Conservation (phyloP, 2,329 filamentous ascomycete genomes). For the Aspergillus felis region DNA sequence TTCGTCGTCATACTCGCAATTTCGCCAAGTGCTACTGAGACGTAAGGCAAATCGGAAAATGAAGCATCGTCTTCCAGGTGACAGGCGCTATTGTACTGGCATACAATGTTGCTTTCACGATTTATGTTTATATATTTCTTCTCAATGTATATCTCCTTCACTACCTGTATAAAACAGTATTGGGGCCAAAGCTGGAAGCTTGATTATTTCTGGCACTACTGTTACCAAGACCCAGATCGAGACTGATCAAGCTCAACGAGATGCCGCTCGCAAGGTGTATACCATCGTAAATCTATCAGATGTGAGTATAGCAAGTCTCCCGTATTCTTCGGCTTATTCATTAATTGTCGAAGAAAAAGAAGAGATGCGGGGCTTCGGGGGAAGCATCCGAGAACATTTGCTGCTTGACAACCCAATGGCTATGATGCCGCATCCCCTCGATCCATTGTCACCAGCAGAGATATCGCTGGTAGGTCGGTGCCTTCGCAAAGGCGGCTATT, state of each 20-base stretch:
- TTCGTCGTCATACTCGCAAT: constrained; percentile 58
- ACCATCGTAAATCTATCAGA: background rate
- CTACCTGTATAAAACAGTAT: background rate
- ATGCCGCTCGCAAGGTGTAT: background rate
- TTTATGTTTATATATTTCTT: background rate
- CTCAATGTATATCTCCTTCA: background rate
- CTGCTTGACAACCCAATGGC: background rate
- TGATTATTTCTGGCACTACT: background rate
- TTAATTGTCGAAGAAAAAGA: background rate
- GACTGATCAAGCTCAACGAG: background rate
- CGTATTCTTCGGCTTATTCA: background rate
- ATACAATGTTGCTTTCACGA: background rate
- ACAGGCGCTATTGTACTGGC: background rate
- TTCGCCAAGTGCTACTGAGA: constrained; percentile 40
- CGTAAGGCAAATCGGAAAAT: constrained; percentile 9
- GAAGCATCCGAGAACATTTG: background rate
- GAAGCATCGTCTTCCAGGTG: background rate
- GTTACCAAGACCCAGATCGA: background rate
- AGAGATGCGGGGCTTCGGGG: background rate
- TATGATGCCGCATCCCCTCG: background rate
- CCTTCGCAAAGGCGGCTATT: background rate
- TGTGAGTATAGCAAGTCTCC: background rate
- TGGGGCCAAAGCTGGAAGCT: background rate
- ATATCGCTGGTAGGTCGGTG: background rate
- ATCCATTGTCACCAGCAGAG: background rate